Evolutionary conservation across 495 filamentous ascomycete genomes (phyloP).

Genomic region (Xylaria telfairii): DNA sequence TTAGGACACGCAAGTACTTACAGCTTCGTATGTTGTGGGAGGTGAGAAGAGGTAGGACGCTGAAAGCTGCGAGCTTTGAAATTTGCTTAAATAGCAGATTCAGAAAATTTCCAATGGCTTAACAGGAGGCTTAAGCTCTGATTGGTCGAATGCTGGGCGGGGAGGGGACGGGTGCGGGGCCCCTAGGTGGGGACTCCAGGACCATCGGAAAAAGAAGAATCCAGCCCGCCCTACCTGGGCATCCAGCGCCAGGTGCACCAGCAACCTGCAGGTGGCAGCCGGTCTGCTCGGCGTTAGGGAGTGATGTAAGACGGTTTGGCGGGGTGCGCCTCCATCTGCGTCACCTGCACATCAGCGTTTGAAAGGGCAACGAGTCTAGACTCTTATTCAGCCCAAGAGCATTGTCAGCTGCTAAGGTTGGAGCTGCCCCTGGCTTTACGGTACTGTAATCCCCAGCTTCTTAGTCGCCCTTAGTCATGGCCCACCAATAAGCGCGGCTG

Average conservation of each 20-base stretch:
- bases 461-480: neutral
- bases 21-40: slow-evolving; percentile 26
- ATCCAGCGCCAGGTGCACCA: neutral
- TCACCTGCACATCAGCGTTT: slow-evolving; percentile 17
- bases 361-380: neutral
- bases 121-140: slow-evolving; percentile 7
- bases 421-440: too few relatives aligned
- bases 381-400: neutral
- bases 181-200: neutral
- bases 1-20: slow-evolving; percentile 30
- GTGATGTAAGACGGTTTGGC: neutral
- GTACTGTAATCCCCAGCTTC: too few relatives aligned
- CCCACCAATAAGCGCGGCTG: slow-evolving; percentile 12
- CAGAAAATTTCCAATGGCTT: slow-evolving; percentile 32
- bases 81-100: slow-evolving; percentile 23
- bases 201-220: slow-evolving; percentile 28
- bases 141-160: neutral
- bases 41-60: slow-evolving; percentile 22
- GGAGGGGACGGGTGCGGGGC: neutral
- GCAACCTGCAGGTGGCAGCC: neutral
- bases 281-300: neutral
- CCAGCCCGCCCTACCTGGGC: too few relatives aligned
- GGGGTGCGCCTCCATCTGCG: slow-evolving; percentile 12
- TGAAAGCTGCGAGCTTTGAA: slow-evolving; percentile 20
- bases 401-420: neutral